Base-by-base conservation (phyloP, 352 stramenopile genomes). In the Phytophthora ohioensis region DNA sequence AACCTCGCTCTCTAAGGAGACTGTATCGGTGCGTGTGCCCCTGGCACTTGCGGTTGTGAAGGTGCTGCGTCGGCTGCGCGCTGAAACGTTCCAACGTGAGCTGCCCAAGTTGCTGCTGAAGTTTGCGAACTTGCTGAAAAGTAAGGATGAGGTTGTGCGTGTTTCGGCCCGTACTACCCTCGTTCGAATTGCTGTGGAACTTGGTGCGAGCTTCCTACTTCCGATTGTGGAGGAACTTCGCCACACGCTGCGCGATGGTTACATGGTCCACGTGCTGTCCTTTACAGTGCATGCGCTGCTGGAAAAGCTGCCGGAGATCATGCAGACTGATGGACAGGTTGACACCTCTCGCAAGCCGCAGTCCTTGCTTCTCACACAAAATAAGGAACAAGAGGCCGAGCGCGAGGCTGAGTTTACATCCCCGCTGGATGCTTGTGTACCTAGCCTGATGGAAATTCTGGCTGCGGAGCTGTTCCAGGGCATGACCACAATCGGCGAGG, bases 11-110 rank as follows among this genome's bases (percentile, higher is more conserved):
- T 60, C 72, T 2, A 41, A 64, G 1, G 73, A 80, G 52, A 55
- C 71, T 21, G 70, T 84, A 38, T 78, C 76, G 3, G 88, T 99
- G 51, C 91, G 97, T 49, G 91, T 98, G 21, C 89, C 94, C 9
- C 76, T 99, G 36, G 96, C 97, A 15, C 76, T 99, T 12, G 97
- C 97, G 11, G 84, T 99, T 43, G 85, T 99, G n/a, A 99, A 99
- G 71, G 90, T 99, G 5, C 89, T 98, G 54, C 90, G 97, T 55
- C 97, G 97, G 38, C 84, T 99, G 57, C 96, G 94, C 31, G 78
- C 79, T 5, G 67, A 81, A 8, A 90, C 85, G 36, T 99, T 99
- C 74, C 93, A 98, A 69, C 60, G 86, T 7, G 97, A 98, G 71
- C 89, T 99, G 57, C 95, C 94, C 5, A 97, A 97, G 62, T 78